These are phyloP conservation scores for Helichrysum umbraculigerum DNA, from an alignment of 129 eudicot species.

Conservation along the genomic window DNA sequence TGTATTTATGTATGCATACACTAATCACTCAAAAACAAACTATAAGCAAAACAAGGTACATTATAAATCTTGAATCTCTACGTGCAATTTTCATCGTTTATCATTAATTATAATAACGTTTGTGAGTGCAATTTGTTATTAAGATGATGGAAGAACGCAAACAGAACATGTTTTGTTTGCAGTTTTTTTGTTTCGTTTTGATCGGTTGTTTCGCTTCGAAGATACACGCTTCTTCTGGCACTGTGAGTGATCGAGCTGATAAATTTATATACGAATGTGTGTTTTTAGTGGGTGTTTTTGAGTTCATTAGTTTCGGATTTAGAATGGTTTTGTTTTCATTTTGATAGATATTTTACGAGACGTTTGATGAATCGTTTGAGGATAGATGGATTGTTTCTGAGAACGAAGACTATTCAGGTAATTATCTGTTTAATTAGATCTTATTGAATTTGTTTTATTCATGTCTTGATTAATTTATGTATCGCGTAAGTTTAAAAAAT, in stretches of 20 bases:
- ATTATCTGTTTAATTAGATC: constrained; percentile 6
- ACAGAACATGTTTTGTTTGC: constrained; percentile 46
- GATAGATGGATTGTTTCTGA: constrained; percentile 78
- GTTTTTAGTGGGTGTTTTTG: background rate
- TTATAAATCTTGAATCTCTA: background rate
- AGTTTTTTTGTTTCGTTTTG: constrained; percentile 42
- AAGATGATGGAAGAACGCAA: constrained; percentile 27
- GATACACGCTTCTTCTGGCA: constrained; percentile 59
- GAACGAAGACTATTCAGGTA: constrained; percentile 79
- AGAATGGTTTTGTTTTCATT: background rate
- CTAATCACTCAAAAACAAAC: background rate
- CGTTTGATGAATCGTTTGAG: constrained; percentile 75
- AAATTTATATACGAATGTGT: no score
- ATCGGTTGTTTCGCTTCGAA: constrained; percentile 48
- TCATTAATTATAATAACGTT: background rate
- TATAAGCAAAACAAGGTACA: background rate
- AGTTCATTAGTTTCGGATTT: constrained; percentile 10
- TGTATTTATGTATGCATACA: background rate
- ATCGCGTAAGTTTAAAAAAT: background rate
- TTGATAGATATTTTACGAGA: constrained; percentile 63
- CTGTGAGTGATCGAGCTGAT: constrained; percentile 37
- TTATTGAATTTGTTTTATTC: background rate
- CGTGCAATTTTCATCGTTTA: background rate
- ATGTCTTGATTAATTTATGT: background rate
- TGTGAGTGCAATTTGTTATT: background rate